Conservation (phyloP, 108 stramenopile genomes). For the Chaetoceros tenuissimus region DNA sequence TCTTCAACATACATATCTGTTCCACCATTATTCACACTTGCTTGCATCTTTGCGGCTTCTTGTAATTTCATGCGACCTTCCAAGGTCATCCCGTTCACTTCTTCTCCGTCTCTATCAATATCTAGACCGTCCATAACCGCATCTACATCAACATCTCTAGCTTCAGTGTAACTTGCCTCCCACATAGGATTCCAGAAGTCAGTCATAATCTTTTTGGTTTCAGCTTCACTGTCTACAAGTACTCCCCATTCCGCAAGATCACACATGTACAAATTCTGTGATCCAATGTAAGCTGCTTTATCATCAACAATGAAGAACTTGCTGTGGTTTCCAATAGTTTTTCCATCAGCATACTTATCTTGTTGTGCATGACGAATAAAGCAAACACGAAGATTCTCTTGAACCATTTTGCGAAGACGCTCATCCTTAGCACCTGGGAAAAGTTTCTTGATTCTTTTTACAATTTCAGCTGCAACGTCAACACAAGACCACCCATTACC, state of each 20-base stretch:
- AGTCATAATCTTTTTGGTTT: constrained; percentile 20
- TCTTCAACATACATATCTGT: no score
- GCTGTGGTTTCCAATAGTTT: constrained; percentile 29
- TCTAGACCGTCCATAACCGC: constrained; percentile 31
- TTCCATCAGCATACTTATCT: constrained; percentile 20
- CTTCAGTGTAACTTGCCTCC: constrained; percentile 24
- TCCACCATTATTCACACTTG: no score
- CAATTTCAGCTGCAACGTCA: constrained; percentile 39
- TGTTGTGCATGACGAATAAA: constrained; percentile 24
- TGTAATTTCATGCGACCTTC: background rate
- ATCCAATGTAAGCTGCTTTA: constrained; percentile 29
- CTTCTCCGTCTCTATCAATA: constrained; percentile 31
- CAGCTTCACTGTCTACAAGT: constrained; percentile 23
- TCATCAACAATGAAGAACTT: constrained; percentile 45
- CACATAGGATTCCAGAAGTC: constrained; percentile 32
- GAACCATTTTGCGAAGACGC: constrained; percentile 19
- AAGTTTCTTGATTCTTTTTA: constrained; percentile 26
- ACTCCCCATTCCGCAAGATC: constrained; percentile 43
- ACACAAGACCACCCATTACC: constrained; percentile 41
- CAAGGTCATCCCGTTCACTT: background rate
- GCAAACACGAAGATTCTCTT: constrained; percentile 30
- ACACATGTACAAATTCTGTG: constrained; percentile 41
- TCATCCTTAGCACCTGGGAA: constrained; percentile 17
- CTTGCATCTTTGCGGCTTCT: background rate
- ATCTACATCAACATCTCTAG: constrained; percentile 26